phyloP scores from a whole-genome alignment of 2,329 filamentous ascomycete genomes.

The Coniochaeta sp. region DNA sequence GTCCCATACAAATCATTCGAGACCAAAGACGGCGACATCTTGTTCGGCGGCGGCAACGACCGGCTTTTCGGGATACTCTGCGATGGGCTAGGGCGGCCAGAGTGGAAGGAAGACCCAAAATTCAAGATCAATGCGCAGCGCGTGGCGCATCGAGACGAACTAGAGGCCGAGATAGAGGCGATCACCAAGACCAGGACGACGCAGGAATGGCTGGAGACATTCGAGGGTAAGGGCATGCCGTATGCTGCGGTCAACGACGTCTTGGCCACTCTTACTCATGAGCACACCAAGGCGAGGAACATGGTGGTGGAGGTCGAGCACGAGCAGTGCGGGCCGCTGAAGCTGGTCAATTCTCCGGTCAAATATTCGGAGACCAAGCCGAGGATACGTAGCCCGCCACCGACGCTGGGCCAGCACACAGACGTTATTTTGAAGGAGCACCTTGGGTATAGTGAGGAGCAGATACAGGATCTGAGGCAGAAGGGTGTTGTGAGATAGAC shows the following conservation, averaged over 20 bases:
- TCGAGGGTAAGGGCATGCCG: conserved; percentile 89
- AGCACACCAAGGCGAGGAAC: conserved; percentile 73
- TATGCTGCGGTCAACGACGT: conserved; percentile 92
- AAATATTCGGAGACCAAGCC: conserved; percentile 85
- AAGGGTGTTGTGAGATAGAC: conserved; percentile 59
- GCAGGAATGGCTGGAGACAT: conserved; percentile 74
- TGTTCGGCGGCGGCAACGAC: conserved; percentile 69
- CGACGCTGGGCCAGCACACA: conserved; percentile 81
- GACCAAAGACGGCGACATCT: conserved; percentile 62
- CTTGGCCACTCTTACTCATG: conserved; percentile 72
- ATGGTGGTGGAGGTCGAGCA: conserved; percentile 92
- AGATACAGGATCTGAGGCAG: conserved; percentile 56
- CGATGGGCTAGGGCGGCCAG: conserved; percentile 47
- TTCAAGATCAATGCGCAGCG: conserved; percentile 56
- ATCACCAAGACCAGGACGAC: conserved; percentile 74
- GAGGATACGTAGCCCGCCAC: conserved; percentile 69
- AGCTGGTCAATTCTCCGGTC: conserved; percentile 87
- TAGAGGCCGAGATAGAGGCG: conserved; percentile 74
- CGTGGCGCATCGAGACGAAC: conserved; percentile 63
- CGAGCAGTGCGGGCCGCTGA: conserved; percentile 73
- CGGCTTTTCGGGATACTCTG: conserved; percentile 60
- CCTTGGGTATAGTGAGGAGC: conserved; percentile 49
- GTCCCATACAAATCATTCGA: conserved; percentile 88
- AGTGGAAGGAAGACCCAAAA: conserved; percentile 53
- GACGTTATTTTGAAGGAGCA: conserved; percentile 63